Evolutionary conservation across 805 yeast species (phyloP), one percentile per base, ranked within the genome.

Genomic region (Ogataea dorogensis): DNA sequence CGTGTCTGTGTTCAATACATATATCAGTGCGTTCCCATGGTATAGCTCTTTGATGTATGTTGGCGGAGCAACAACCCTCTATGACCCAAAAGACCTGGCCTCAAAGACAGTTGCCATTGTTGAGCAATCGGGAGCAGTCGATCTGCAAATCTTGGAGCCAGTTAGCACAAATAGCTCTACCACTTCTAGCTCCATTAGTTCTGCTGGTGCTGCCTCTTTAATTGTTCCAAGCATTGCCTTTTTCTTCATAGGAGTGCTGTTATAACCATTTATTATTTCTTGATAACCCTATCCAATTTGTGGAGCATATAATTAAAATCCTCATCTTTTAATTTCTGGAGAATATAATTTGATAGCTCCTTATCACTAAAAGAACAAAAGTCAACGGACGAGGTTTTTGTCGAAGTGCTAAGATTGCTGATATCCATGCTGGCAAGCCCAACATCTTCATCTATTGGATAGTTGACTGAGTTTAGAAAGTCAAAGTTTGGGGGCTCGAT

Each of bases 11-110:
- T 63, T 63, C 38, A 18, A 51, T n/a, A 56, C 63, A 2, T 59
- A 49, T 27, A 44, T 58, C 12, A 39, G 56, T 5, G 54, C 49
- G 4, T 59, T 64, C 34, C 66, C 65, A 1, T 61, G 67, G 67
- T 56, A 61, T 31, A 20, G 53, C 3, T 43, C 54, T 2, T 38
- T 61, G 25, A 33, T 63, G 7, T 13, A 36, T 2, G 54, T 43
- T 2, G 62, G 49, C 2, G 50, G 50, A 2, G 42, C 36, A 5
- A 39, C 65, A 3, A 46, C 53, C 5, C 42, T 59, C 13, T 55
- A 51, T 27, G 40, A 49, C 7, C 64, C 68, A 1, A 36, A 40
- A 7, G 60, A 62, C 23, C 53, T 60, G 35, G 38, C 31, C 9
- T 45, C 53, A 14, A 35, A 51, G 2, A 52, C 49, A 13, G 21